Base-by-base conservation (phyloP, 257 asterid species). In the Solanum chiquidenum region DNA sequence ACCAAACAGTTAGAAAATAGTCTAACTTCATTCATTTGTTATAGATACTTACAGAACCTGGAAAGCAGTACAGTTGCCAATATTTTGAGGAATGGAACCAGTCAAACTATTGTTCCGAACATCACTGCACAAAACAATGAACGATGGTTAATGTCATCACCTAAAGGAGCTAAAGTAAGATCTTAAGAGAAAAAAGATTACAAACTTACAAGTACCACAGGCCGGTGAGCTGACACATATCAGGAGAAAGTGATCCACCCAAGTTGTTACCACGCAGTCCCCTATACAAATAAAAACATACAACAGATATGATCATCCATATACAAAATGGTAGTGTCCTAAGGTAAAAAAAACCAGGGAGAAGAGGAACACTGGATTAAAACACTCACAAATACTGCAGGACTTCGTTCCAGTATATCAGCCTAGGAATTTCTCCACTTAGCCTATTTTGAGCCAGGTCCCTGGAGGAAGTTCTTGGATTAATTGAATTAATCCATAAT, bases 161-260 rank as follows among this genome's bases (percentile, higher is more conserved):
- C 20, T 46, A 40, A 55, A 33, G 34, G 6, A 60, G n/a, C 8
- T 31, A 64, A 62, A 14, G 38, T n/a, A 75, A 7, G 31, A 77
- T 62, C n/a, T 12, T 16, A 27, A 29, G 12, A n/a, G 21, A 29
- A 68, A 27, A 6, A 37, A 29, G 34, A 18, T 21, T 1, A 12
- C 83, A n/a, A 79, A 93, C 99, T 94, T 94, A 97, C 99, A 95
- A 97, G 90, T 96, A 97, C 99, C 99, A 97, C 91, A 97, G 90
- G 42, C 98, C 98, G 0, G 99, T 96, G 60, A 97, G 95, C 93
- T 97, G 99, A 86, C 99, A 97, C 92, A 97, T 94, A 89, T 97
- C 99, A 2, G 98, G 92, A 73, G 99, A 97, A 42, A 97, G 95
- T 7, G 95, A 80, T 85, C 99, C 99, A 38, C 92, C 95, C 86